Percentiles rank a stretch among this genome's conserved stretches.
These are phyloP conservation scores for Amanita pallidorosea DNA, from an alignment of 768 basidiomycete species.

Conservation along the genomic window DNA sequence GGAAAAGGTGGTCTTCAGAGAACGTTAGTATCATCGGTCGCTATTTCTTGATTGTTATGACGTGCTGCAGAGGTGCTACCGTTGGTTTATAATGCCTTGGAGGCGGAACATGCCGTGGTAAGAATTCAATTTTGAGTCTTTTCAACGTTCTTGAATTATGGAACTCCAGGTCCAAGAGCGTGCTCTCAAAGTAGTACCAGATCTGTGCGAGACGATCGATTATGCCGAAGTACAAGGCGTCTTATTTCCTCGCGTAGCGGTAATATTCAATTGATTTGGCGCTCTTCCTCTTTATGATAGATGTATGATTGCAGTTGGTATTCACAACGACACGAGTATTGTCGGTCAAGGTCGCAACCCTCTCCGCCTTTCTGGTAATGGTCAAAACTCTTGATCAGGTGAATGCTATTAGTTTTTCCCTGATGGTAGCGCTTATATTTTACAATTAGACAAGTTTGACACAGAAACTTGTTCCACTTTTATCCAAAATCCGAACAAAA, in stretches of 20 bases:
- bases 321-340: conserved; percentile 89
- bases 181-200: conserved; percentile 75
- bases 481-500: conserved; percentile 92
- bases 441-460: conserved; percentile 63
- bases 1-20: conserved; percentile 74
- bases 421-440: not conserved
- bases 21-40: conserved; percentile 48
- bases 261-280: conserved; percentile 24
- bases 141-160: conserved; percentile 3
- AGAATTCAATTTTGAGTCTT: conserved; percentile 10
- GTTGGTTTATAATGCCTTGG: conserved; percentile 90
- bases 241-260: conserved; percentile 88
- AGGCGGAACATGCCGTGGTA: conserved; percentile 86
- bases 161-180: conserved; percentile 77
- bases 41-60: conserved; percentile 5
- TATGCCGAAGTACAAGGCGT: conserved; percentile 91
- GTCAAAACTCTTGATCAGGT: conserved; percentile 88
- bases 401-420: conserved; percentile 5
- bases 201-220: conserved; percentile 86
- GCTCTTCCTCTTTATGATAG: not conserved
- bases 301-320: conserved; percentile 46
- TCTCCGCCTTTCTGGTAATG: conserved; percentile 76
- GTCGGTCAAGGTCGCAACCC: conserved; percentile 83
- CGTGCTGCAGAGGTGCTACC: conserved; percentile 77
- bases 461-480: conserved; percentile 87